These are phyloP conservation scores for Monilinia aucupariae DNA, from an alignment of 2,329 filamentous ascomycete genomes.

Conservation along the genomic window DNA sequence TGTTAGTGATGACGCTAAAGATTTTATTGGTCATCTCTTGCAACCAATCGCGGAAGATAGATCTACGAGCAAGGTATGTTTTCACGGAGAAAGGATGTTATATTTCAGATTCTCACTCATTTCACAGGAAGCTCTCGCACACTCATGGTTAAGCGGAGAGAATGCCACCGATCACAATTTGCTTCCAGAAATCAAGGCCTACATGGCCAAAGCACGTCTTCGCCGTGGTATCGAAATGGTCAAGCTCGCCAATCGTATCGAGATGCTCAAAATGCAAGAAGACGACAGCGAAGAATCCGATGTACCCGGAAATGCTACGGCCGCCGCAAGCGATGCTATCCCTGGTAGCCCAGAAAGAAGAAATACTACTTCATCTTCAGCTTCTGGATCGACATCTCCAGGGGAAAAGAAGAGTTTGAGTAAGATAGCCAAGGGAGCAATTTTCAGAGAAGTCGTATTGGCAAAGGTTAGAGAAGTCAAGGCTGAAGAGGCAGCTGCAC, in stretches of 20 bases:
- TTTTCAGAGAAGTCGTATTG: constrained; percentile 90
- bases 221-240: constrained; percentile 92
- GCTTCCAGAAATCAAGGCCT: constrained; percentile 91
- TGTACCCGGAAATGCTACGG: constrained; percentile 50
- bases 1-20: constrained; percentile 89
- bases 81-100: not conserved
- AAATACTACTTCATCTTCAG: constrained; percentile 17
- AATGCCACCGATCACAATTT: constrained; percentile 94
- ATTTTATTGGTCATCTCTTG: constrained; percentile 80
- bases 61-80: constrained; percentile 64
- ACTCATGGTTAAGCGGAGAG: constrained; percentile 86
- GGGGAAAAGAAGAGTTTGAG: constrained; percentile 42
- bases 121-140: constrained; percentile 65
- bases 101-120: constrained; percentile 19
- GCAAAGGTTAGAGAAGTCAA: constrained; percentile 93
- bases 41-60: constrained; percentile 73
- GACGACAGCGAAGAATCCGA: constrained; percentile 74
- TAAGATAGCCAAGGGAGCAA: constrained; percentile 56
- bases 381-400: constrained; percentile 17
- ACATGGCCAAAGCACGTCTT: constrained; percentile 85
- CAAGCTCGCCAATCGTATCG: constrained; percentile 93
- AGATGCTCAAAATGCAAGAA: constrained; percentile 87
- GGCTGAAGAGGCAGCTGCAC: constrained; percentile 70
- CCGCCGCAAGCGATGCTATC: constrained; percentile 47
- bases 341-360: constrained; percentile 23